phyloP scores from a whole-genome alignment of 1,284 basidiomycete species.

The Malassezia dermatis region DNA sequence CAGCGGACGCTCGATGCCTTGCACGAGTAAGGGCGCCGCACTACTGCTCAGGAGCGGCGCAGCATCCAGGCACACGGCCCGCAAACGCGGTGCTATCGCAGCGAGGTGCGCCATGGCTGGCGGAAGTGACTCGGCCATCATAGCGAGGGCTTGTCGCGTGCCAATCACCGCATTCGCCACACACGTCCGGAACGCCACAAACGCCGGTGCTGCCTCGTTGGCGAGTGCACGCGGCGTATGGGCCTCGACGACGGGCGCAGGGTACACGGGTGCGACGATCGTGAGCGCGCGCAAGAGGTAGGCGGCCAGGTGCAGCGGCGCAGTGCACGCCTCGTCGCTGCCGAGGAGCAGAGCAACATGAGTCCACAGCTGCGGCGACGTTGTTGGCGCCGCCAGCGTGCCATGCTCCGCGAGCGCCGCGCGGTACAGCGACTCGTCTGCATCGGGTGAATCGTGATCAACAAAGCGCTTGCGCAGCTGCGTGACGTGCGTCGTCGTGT shows the following conservation, averaged over 20 bases:
- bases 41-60: background rate
- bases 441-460: background rate
- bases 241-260: conserved; percentile 7
- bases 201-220: background rate
- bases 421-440: background rate
- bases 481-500: background rate
- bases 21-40: background rate
- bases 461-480: background rate
- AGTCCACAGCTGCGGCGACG: conserved; percentile 8
- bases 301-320: background rate
- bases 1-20: background rate
- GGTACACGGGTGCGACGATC: conserved; percentile 7
- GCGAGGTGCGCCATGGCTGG: background rate
- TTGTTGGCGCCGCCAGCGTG: background rate
- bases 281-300: conserved; percentile 9
- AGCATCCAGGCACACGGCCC: background rate
- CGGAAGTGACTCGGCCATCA: background rate
- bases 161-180: background rate
- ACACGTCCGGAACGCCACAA: background rate
- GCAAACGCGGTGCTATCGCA: background rate
- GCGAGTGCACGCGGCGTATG: background rate
- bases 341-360: background rate
- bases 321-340: background rate
- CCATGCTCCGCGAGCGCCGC: background rate
- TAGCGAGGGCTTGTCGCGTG: conserved; percentile 2